These are phyloP conservation scores for Trichothecium roseum DNA, from an alignment of 2,329 filamentous ascomycete species.

Conservation along the genomic window DNA sequence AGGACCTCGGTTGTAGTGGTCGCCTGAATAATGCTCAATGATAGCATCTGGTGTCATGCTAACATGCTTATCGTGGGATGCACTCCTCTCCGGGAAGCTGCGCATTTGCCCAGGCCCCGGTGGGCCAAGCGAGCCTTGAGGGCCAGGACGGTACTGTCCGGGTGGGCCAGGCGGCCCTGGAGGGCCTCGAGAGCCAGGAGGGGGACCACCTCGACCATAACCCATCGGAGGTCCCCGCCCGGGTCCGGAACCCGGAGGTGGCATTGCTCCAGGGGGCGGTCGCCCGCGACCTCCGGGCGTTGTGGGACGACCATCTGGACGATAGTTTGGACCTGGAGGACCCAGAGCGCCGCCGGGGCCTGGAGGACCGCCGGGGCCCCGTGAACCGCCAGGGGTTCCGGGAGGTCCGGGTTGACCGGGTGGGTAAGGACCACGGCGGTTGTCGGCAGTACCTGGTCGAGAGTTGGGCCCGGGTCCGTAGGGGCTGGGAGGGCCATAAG, in stretches of 20 bases:
- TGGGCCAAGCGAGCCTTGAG: constrained; percentile 12
- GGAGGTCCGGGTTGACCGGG: constrained; percentile 12
- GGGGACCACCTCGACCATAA: constrained; percentile 2
- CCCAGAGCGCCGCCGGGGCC: constrained; percentile 5
- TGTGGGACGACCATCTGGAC: not conserved
- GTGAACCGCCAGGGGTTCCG: constrained; percentile 3
- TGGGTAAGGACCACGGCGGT: constrained; percentile 18
- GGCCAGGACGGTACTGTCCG: constrained; percentile 22
- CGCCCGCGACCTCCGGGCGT: not conserved
- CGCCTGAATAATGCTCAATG: constrained; percentile 25
- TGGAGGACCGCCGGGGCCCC: constrained; percentile 1
- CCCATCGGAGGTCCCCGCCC: not conserved
- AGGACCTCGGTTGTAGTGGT: constrained; percentile 9
- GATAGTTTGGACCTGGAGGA: constrained; percentile 1
- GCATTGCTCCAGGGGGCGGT: not conserved
- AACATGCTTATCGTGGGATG: constrained; percentile 12
- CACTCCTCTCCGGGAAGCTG: constrained; percentile 15
- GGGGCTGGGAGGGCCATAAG: constrained; percentile 19
- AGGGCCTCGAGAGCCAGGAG: not conserved
- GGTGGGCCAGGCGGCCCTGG: constrained; percentile 4
- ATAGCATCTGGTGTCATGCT: constrained; percentile 26
- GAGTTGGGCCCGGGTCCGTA: constrained; percentile 20
- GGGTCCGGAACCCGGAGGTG: not conserved
- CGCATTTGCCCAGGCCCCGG: constrained; percentile 17
- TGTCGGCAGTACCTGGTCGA: constrained; percentile 20